Evolutionary conservation across 805 yeast species (phyloP), one percentile per base, ranked within the genome.

Genomic region (Nakazawaea wickerhamii): DNA sequence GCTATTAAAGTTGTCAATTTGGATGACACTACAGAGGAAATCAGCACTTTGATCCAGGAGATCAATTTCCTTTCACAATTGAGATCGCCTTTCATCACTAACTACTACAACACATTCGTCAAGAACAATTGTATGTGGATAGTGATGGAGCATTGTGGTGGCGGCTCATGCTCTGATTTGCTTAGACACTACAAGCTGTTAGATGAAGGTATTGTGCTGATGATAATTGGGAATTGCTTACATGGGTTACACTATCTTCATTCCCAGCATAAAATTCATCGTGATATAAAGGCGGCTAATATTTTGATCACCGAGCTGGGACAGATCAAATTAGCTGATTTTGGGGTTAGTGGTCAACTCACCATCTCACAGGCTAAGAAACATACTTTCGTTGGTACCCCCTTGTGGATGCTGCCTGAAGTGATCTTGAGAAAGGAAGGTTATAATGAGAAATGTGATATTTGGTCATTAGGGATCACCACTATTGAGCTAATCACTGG

Each of bases 361-460:
- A 73, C 81, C 17, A 62, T 68, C 35, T 71, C 83, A 1, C 61
- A 60, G 40, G 60, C 67, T 18, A 70, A 70, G 47, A 74, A 81
- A 49, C 77, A 75, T 43, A 86, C 96, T 0, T 82, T 90, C 69
- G 96, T 89, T 40, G 98, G 98, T 1, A 89, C 97, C 0, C 96
- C 97, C 11, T 87, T 78, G 61, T 90, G 97, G 97, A 90, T 91
- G 98, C 99, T 99, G 0, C 99, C 99, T 0, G 99, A 93, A 59
- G 84, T 91, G n/a, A 84, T 93, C 34, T 59, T 68, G 4, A 58
- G 73, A 43, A 38, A 39, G 19, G 59, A 63, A 8, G 95, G 93
- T 1, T 89, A 93, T 59, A 74, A 85, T 55, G 84, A 81, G 48
- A 85, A 84, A 54, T 95, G 89, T 1, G 99, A 93, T 57, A 85